A percentile compares a stretch with the other conserved stretches of the same genome.
These are phyloP conservation scores for Sporisorium graminicola DNA, from an alignment of 1,284 basidiomycete genomes.

Conservation along the genomic window DNA sequence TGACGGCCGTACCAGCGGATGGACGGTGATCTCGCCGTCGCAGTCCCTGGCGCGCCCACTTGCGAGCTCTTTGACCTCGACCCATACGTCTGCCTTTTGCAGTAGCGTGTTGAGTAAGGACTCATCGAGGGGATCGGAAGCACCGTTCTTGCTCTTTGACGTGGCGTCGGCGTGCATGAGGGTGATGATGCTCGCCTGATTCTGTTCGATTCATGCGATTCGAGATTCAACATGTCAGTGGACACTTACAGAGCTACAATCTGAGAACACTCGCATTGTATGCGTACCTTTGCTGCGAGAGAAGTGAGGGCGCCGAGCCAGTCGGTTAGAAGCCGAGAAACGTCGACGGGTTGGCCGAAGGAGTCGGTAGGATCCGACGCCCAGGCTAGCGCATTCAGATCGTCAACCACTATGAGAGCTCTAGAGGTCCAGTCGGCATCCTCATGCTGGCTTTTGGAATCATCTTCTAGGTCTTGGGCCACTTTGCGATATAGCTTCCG, in stretches of 20 bases:
- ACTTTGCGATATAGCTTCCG: constrained; percentile 14
- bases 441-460: not conserved
- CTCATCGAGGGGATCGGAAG: constrained; percentile 46
- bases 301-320: constrained; percentile 39
- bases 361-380: constrained; percentile 16
- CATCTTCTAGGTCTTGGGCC: constrained; percentile 8
- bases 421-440: constrained; percentile 20
- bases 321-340: constrained; percentile 13
- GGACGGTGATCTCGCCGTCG: constrained; percentile 56
- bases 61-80: constrained; percentile 54
- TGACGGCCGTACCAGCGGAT: constrained; percentile 39
- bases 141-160: constrained; percentile 37
- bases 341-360: constrained; percentile 10
- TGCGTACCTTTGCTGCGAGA: constrained; percentile 35
- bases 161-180: constrained; percentile 53
- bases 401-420: constrained; percentile 41
- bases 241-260: not conserved
- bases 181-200: constrained; percentile 40
- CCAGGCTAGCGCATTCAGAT: constrained; percentile 49
- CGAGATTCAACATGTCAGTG: not conserved
- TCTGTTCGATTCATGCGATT: not conserved
- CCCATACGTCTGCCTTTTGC: constrained; percentile 45
- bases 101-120: constrained; percentile 26
- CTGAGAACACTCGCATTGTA: not conserved
- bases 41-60: constrained; percentile 56